Conservation (phyloP, 306 rosid genomes). For the Sphenostylis stenocarpa region DNA sequence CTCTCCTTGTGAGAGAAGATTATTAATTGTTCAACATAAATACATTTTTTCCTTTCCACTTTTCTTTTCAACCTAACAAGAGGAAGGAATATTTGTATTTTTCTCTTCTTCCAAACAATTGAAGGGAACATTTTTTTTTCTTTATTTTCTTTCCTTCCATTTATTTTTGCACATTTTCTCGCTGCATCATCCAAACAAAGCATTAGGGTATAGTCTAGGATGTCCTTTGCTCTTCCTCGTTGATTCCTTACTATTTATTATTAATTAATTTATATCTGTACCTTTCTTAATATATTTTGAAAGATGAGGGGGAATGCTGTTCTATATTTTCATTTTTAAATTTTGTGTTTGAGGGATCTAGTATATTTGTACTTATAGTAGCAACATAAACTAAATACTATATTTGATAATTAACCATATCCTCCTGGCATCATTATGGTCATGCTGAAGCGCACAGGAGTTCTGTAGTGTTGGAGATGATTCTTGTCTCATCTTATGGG, state of each 20-base stretch:
- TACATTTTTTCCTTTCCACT: neutral
- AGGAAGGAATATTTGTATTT: neutral
- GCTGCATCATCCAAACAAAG: neutral
- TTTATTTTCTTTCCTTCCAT: neutral
- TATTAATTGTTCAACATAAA: neutral
- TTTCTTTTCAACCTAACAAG: neutral
- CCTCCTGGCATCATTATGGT: slow-evolving; percentile 41
- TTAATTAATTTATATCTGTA: neutral
- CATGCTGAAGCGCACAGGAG: slow-evolving; percentile 86
- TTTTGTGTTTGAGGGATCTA: slow-evolving; percentile 3
- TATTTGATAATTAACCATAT: neutral
- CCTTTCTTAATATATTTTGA: neutral
- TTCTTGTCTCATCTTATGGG: slow-evolving; percentile 97
- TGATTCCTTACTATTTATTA: neutral
- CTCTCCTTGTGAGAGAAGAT: neutral
- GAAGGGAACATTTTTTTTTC: neutral
- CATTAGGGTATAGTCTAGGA: neutral
- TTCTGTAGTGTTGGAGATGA: slow-evolving; percentile 99
- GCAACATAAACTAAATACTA: slow-evolving; percentile 4
- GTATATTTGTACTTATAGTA: slow-evolving; percentile 13
- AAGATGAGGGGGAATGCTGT: neutral
- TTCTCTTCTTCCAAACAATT: neutral
- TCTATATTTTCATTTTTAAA: neutral
- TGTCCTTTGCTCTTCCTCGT: neutral
- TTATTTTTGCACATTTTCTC: neutral